phyloP scores from a whole-genome alignment of 805 yeast species.

The Wickerhamomyces ciferrii region DNA sequence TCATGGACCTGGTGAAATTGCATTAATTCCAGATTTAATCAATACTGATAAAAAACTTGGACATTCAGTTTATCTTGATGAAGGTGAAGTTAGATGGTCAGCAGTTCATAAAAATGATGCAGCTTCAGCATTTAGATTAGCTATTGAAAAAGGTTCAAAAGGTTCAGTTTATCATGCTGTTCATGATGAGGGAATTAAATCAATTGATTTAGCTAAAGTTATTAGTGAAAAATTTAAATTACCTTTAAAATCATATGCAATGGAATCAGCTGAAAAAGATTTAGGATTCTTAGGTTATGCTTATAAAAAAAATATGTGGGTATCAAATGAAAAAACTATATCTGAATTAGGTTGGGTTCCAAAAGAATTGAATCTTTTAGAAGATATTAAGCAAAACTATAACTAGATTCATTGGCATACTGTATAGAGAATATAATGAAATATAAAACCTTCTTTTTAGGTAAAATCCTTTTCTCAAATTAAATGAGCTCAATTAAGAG shows the following conservation, averaged over 20 bases:
- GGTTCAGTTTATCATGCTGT: conserved; percentile 22
- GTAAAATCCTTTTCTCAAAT: too few species aligned
- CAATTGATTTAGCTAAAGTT: conserved; percentile 3
- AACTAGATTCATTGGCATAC: neutral
- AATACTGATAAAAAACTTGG: conserved; percentile 26
- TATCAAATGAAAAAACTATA: conserved; percentile 15
- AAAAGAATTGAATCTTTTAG: conserved; percentile 5
- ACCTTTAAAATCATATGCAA: neutral
- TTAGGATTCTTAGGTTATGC: conserved; percentile 11
- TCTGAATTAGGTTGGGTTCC: conserved; percentile 25
- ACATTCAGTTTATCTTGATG: conserved; percentile 29
- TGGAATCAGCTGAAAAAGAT: neutral
- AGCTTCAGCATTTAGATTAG: conserved; percentile 24
- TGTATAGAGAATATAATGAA: too few species aligned
- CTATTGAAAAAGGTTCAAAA: conserved; percentile 21
- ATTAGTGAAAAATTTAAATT: conserved; percentile 15
- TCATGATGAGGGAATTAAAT: conserved; percentile 10
- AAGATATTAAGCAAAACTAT: conserved; percentile 19
- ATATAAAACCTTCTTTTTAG: too few species aligned
- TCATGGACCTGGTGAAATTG: conserved; percentile 26
- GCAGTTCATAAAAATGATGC: conserved; percentile 28
- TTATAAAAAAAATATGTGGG: conserved; percentile 7
- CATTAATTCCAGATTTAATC: conserved; percentile 18
- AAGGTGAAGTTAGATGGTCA: conserved; percentile 26
- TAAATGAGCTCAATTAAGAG: too few species aligned